Base-by-base conservation (phyloP, 2,329 filamentous ascomycete genomes). In the Dothistroma pini region DNA sequence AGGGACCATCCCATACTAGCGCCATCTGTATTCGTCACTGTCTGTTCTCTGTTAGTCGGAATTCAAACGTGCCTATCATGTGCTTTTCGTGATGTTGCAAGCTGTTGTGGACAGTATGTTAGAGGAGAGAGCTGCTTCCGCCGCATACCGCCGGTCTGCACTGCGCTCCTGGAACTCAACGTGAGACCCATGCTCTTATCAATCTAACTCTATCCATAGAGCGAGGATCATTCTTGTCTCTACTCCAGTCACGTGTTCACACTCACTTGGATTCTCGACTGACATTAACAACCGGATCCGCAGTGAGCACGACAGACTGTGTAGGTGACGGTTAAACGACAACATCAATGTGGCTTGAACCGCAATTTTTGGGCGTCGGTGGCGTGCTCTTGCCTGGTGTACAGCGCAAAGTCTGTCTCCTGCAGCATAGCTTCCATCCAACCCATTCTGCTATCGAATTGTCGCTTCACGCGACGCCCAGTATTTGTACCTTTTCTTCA, bases 1-100 rank as follows among this genome's bases (percentile, higher is more conserved):
- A 65, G 3, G 60, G 55, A 44, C 55, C 60, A 19, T 65, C 57
- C 55, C 54, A 65, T 12, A 44, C 35, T 54, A 61, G 56, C 10
- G 63, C 51, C 35, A 48, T 48, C 4, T 12, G 34, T 35, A 4
- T 4, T 12, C 9, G 9, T 35, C 34, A 9, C 34, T 35, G 34
- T 35, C 34, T 35, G 14, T 35, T 12, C 34, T 9, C 9, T 35
- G 34, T 35, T 1, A 35, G 14, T 4, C 9, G 34, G 34, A 9
- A 1, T 35, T 35, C 9, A 12, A 35, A 12, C 14, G 9, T 4
- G 9, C 34, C 9, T 35, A 35, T 35, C 34, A 35, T 12, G 34
- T 35, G 34, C 34, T 35, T 9, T 12, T 10, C 34, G 34, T 10
- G 4, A 4, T n/a, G 34, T 35, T 4, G 14, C 9, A 12, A 35